phyloP scores from a whole-genome alignment of 129 eudicot genomes.

The Silybum marianum region DNA sequence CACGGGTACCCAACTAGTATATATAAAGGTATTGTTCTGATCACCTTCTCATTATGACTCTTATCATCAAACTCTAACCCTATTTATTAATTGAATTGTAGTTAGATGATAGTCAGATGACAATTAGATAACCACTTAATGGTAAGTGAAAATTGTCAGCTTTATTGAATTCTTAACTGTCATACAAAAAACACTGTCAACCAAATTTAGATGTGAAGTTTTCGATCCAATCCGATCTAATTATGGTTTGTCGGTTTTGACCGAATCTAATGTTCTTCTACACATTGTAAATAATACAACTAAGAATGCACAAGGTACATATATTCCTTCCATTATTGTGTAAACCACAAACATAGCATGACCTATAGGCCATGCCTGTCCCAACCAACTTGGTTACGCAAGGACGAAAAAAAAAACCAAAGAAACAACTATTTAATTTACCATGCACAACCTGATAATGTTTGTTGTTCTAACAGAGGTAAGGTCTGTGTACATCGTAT shows the following conservation, averaged over 20 bases:
- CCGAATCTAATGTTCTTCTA: neutral
- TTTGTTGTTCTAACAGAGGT: neutral
- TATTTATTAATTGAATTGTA: too few species aligned
- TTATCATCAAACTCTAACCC: too few species aligned
- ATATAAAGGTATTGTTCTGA: too few species aligned
- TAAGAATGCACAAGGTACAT: neutral
- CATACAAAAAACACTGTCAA: neutral
- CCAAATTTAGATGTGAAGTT: neutral
- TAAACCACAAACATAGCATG: constrained; percentile 15
- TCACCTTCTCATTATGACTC: too few species aligned
- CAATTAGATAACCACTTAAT: too few species aligned
- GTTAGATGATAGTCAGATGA: too few species aligned
- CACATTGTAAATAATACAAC: neutral
- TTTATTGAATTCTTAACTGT: too few species aligned
- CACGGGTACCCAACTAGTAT: too few species aligned
- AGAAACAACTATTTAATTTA: constrained; percentile 2
- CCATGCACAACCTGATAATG: constrained; percentile 5
- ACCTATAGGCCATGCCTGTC: neutral
- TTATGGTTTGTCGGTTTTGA: neutral
- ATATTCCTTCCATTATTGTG: neutral
- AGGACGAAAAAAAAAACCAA: neutral
- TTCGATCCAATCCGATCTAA: too few species aligned
- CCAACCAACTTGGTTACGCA: constrained; percentile 14
- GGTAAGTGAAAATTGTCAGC: too few species aligned
- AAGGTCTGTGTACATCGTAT: neutral